These are phyloP conservation scores for Amyloporia xantha DNA, from an alignment of 768 basidiomycete species.

Conservation along the genomic window DNA sequence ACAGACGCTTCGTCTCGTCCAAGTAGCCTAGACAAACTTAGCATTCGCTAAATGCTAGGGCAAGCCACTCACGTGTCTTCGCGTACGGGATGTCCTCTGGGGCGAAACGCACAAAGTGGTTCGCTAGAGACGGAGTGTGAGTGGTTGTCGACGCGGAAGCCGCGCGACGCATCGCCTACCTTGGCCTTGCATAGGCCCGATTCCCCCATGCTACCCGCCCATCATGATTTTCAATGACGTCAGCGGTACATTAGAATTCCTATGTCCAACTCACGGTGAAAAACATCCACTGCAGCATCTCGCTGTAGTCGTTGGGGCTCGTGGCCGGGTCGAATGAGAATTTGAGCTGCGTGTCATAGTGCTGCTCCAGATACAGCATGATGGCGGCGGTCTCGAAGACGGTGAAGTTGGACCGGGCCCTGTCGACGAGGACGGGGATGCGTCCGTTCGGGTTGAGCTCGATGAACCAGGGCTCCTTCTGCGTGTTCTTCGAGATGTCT, in stretches of 20 bases:
- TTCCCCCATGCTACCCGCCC: slow-evolving; percentile 62
- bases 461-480: slow-evolving; percentile 79
- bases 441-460: slow-evolving; percentile 67
- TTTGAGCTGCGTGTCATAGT: slow-evolving; percentile 65
- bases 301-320: slow-evolving; percentile 53
- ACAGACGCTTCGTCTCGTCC: slow-evolving; percentile 78
- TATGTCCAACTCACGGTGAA: slow-evolving; percentile 47
- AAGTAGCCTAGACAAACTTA: slow-evolving; percentile 48
- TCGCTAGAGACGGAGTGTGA: slow-evolving; percentile 22
- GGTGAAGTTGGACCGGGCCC: slow-evolving; percentile 49
- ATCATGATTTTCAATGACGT: too few species aligned
- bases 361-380: slow-evolving; percentile 68
- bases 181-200: slow-evolving; percentile 83
- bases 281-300: slow-evolving; percentile 82
- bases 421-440: slow-evolving; percentile 65
- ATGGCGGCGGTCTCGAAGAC: slow-evolving; percentile 82
- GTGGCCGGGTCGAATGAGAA: slow-evolving; percentile 54
- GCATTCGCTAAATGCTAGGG: not conserved
- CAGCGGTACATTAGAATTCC: too few species aligned
- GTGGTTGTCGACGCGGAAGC: not conserved
- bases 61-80: slow-evolving; percentile 43
- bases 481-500: slow-evolving; percentile 52
- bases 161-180: slow-evolving; percentile 17
- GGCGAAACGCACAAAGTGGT: slow-evolving; percentile 59
- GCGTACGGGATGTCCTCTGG: slow-evolving; percentile 65